Conservation (phyloP, 1,284 basidiomycete genomes). For the Rhodotorula sp. region DNA sequence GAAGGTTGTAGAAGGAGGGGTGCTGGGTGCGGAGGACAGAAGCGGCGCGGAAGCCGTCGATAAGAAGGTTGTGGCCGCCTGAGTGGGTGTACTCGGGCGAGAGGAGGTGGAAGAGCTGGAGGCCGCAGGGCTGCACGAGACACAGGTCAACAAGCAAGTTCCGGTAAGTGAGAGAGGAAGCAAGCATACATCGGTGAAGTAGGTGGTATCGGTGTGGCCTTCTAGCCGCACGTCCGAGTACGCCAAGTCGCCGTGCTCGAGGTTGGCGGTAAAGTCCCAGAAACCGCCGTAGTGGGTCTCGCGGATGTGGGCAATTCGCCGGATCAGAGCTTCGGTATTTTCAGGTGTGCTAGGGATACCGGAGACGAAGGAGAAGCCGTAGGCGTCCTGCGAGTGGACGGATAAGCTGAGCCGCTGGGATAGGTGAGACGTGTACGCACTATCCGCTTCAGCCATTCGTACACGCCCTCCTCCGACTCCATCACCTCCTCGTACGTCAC, state of each 20-base stretch:
- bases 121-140: slow-evolving; percentile 70
- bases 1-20: slow-evolving; percentile 67
- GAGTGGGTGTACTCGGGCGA: slow-evolving; percentile 60
- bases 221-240: slow-evolving; percentile 85
- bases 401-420: too few relatives aligned
- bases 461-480: slow-evolving; percentile 66
- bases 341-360: slow-evolving; percentile 77
- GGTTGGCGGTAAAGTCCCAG: slow-evolving; percentile 94
- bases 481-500: slow-evolving; percentile 75
- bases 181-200: slow-evolving; percentile 40
- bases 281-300: slow-evolving; percentile 90
- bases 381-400: slow-evolving; percentile 61
- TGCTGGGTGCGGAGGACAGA: slow-evolving; percentile 69
- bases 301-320: slow-evolving; percentile 81
- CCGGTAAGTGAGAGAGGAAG: too few relatives aligned
- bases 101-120: slow-evolving; percentile 93
- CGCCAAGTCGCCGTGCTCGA: slow-evolving; percentile 81
- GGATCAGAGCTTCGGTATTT: slow-evolving; percentile 75
- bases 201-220: slow-evolving; percentile 93
- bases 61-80: slow-evolving; percentile 83
- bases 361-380: slow-evolving; percentile 84
- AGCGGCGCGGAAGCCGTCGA: slow-evolving; percentile 92
- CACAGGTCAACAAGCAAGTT: too few relatives aligned
- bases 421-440: too few relatives aligned
- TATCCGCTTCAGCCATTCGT: slow-evolving; percentile 77